Evolutionary conservation across 257 asterid species (phyloP), one percentile per base, ranked within the genome.

Genomic region (Solanum raphanifolium): DNA sequence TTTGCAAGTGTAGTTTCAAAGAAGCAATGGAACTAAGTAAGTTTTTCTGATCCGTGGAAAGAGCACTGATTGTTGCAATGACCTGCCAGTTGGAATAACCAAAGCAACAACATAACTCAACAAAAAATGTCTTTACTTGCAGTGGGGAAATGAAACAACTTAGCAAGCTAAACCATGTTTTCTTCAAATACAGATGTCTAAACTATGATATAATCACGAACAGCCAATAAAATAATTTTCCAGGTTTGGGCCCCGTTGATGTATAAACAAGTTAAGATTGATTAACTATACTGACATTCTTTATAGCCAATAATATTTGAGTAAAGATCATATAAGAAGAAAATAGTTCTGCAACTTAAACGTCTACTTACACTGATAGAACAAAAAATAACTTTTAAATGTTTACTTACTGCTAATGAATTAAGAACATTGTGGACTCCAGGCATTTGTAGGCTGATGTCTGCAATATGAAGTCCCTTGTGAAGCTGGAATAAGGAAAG

Each of bases 401-500:
- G 85, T 58, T 58, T 43, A 87, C 93, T 90, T 52, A 92, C 92
- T 52, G 91, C 92, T 87, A 92, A 89, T 76, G 91, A 92, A 87
- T 92, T 90, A 82, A 90, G 90, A 84, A 89, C 90, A 88, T 91
- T 91, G 72, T 91, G 89, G 43, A 79, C 89, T 87, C 93, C 93
- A 12, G 93, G 91, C 82, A 91, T 27, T 25, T 75, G 89, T 83
- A 91, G 88, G 88, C 90, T 90, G 90, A 91, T 87, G 39, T 91
- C 90, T 12, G 58, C 75, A 87, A 89, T 78, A 76, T 74, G 88
- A 66, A 43, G 86, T 83, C 91, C 91, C 73, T 74, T 91, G 86
- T 90, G 88, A 85, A 74, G 52, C 91, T 90, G 90, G 66, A 62
- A 38, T 27, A 60, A 36, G 18, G 25, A 35, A 13, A 88, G 18